These are phyloP conservation scores for Fomitiporia mediterranea DNA, from an alignment of 1,284 basidiomycete genomes.

Conservation along the genomic window DNA sequence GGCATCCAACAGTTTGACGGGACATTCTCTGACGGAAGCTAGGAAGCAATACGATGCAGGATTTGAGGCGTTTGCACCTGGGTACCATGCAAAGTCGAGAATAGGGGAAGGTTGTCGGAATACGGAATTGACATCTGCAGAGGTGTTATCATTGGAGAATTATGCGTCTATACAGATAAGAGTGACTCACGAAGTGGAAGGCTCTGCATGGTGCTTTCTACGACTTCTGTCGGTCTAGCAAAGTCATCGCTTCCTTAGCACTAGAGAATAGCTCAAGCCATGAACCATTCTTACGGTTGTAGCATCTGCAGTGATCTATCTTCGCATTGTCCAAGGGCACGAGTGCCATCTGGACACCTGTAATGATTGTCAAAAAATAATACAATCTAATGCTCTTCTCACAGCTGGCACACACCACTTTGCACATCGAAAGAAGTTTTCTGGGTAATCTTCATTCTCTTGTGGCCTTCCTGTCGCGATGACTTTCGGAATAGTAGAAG, in stretches of 20 bases:
- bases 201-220: neutral
- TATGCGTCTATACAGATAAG: neutral
- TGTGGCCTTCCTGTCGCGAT: slow-evolving; percentile 7
- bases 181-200: neutral
- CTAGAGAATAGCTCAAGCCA: neutral
- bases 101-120: slow-evolving; percentile 63
- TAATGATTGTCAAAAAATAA: too few species aligned
- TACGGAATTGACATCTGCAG: slow-evolving; percentile 18
- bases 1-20: slow-evolving; percentile 78
- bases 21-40: slow-evolving; percentile 74
- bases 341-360: slow-evolving; percentile 65
- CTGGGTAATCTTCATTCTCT: slow-evolving; percentile 11
- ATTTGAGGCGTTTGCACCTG: slow-evolving; percentile 53
- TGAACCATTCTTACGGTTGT: slow-evolving; percentile 31
- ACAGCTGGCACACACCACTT: slow-evolving; percentile 47
- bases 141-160: slow-evolving; percentile 17
- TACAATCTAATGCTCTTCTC: too few species aligned
- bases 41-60: slow-evolving; percentile 76
- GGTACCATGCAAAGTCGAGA: slow-evolving; percentile 79
- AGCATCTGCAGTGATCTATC: slow-evolving; percentile 50
- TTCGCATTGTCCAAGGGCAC: slow-evolving; percentile 56
- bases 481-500: neutral
- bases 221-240: neutral
- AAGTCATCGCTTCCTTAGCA: neutral
- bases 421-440: slow-evolving; percentile 45